phyloP scores from a whole-genome alignment of 2,329 filamentous ascomycete genomes.

The Reticulascus tulasneorum region DNA sequence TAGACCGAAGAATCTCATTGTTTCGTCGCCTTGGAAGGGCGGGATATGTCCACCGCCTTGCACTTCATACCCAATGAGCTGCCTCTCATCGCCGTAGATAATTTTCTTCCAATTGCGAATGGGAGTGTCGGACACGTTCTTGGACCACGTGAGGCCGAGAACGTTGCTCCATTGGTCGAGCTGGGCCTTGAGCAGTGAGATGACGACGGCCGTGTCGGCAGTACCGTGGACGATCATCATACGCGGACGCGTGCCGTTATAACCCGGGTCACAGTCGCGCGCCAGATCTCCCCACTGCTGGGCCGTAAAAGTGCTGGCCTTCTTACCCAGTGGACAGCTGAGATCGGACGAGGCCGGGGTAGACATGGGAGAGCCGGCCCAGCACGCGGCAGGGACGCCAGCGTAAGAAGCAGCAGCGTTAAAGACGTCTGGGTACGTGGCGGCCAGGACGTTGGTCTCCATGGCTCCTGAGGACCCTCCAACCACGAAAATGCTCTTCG shows the following conservation, averaged over 20 bases:
- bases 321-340: conserved; percentile 37
- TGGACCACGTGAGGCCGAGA: conserved; percentile 16
- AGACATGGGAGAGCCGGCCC: conserved; percentile 15
- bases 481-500: conserved; percentile 40
- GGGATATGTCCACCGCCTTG: conserved; percentile 26
- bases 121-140: conserved; percentile 21
- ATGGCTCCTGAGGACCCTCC: conserved; percentile 31
- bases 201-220: conserved; percentile 31
- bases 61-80: conserved; percentile 24
- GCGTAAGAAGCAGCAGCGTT: conserved; percentile 27
- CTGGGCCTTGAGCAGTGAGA: conserved; percentile 13
- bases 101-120: conserved; percentile 24
- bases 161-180: conserved; percentile 18
- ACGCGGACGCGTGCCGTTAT: conserved; percentile 24
- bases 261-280: conserved; percentile 26
- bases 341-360: conserved; percentile 20
- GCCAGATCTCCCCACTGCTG: conserved; percentile 40
- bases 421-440: conserved; percentile 30
- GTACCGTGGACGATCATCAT: conserved; percentile 28
- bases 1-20: conserved; percentile 17
- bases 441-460: conserved; percentile 31
- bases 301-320: conserved; percentile 37
- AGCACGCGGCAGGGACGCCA: conserved; percentile 28
- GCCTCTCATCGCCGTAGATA: conserved; percentile 28
- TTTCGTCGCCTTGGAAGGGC: conserved; percentile 17